Base-by-base conservation (phyloP, 2,329 filamentous ascomycete species). In the Exophiala xenobiotica region DNA sequence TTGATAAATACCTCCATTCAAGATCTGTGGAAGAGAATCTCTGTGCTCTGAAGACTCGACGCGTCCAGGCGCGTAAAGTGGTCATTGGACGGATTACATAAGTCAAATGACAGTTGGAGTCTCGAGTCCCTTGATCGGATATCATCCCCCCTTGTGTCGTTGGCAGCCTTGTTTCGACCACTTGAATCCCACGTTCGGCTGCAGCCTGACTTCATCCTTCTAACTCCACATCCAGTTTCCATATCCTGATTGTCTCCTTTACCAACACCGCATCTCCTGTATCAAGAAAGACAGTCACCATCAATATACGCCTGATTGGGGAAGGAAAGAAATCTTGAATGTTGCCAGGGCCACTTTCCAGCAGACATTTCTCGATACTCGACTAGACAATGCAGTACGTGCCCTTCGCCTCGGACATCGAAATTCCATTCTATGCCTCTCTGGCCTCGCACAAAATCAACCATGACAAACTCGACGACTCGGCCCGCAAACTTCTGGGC, bases 381-480 rank as follows among this genome's bases (percentile, higher is more conserved):
- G n/a, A n/a, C n/a, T n/a, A n/a, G 57, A 69, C 61, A 49, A 76
- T 88, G 68, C 82, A 86, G 74, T 99, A 91, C 71, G 89, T 90
- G 54, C 86, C 92, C 1, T 97, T 96, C 77, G 82, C 86, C 33
- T 96, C 92, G 42, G 90, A 96, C 72, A 90, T 97, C 66, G 93
- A 99, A 68, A 79, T 97, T 37, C 89, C 90, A 38, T 99, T 99
- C 72, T 99, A 96, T 68, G 87, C 88, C 39, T 86, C 90, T 4
- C 81, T 99, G n/a, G 93, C 95, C 53, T 83, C 86, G 4, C 87
- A 87, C 60, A 99, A 99, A 74, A 90, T 99, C 67, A 90, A 97
- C 69, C 86, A 95, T 79, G 93, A 96, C 74, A 96, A 91, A 73
- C 88, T 99, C 45, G 88, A 96, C 74, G 92, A 95, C 70, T 95